Conservation (phyloP, 2,329 filamentous ascomycete species). For the Fusarium tanahbumbuense region DNA sequence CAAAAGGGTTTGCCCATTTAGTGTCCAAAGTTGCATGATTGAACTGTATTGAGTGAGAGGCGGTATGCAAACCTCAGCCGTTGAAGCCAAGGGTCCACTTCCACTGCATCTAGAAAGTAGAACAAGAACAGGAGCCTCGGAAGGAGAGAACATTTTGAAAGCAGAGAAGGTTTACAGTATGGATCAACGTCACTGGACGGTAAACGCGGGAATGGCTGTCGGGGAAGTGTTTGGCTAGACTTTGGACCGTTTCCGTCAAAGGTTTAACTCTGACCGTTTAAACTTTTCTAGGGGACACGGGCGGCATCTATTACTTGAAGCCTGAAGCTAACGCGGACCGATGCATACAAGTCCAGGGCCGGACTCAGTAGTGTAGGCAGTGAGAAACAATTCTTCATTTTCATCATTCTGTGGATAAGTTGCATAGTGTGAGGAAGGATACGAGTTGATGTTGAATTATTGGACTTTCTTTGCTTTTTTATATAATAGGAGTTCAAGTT, state of each 20-base stretch:
- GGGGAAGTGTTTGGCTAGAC: slow-evolving; percentile 3
- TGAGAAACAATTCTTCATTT: background rate
- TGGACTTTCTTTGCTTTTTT: slow-evolving; percentile 11
- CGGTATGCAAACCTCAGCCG: slow-evolving; percentile 38
- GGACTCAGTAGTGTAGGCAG: slow-evolving; percentile 7
- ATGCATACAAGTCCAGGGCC: slow-evolving; percentile 19
- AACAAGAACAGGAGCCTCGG: background rate
- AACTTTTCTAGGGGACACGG: slow-evolving; percentile 15
- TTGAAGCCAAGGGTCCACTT: slow-evolving; percentile 18
- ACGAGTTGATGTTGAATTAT: slow-evolving; percentile 3
- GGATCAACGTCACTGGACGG: slow-evolving; percentile 17
- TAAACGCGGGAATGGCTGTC: slow-evolving; percentile 36
- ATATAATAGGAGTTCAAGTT: background rate
- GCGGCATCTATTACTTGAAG: slow-evolving; percentile 25
- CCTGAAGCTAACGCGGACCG: slow-evolving; percentile 38
- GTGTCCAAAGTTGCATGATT: slow-evolving; percentile 21
- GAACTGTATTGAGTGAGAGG: slow-evolving; percentile 26
- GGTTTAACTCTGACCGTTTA: slow-evolving; percentile 14
- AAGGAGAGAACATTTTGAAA: slow-evolving; percentile 3
- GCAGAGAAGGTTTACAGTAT: background rate
- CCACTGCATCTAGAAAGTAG: slow-evolving; percentile 23
- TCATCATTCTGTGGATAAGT: background rate
- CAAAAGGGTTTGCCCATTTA: slow-evolving; percentile 19
- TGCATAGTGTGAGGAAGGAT: background rate
- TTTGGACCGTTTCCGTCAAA: slow-evolving; percentile 34